phyloP scores from a whole-genome alignment of 2,329 filamentous ascomycete genomes.

The Ceratocystis eucalypticola region DNA sequence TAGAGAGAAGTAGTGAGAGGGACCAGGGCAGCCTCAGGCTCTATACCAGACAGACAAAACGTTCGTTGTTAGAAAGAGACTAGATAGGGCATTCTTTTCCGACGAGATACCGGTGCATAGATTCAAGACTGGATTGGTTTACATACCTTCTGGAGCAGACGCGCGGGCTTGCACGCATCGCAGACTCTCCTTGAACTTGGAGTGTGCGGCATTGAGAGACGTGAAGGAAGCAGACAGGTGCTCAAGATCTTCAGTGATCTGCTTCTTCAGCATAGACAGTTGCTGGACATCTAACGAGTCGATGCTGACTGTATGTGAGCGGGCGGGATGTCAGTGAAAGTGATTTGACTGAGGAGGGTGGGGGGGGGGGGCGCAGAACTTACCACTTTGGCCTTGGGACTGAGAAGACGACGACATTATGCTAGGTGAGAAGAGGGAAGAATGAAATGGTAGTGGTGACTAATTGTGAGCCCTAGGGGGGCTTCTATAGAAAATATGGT shows the following conservation, averaged over 20 bases:
- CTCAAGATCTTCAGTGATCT: constrained; percentile 90
- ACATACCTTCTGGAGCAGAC: constrained; percentile 20
- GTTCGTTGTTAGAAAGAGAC: not conserved
- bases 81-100: not conserved
- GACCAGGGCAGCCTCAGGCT: constrained; percentile 57
- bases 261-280: constrained; percentile 83
- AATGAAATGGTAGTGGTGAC: not conserved
- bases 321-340: not conserved
- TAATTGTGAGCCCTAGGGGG: not conserved
- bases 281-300: constrained; percentile 69
- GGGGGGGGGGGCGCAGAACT: not conserved
- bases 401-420: constrained; percentile 15
- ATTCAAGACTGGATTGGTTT: not conserved
- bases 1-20: constrained; percentile 91
- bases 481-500: not conserved
- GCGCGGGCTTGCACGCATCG: constrained; percentile 49
- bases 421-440: not conserved
- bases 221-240: constrained; percentile 83
- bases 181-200: constrained; percentile 84
- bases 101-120: not conserved
- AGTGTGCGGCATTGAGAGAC: constrained; percentile 78
- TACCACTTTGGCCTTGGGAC: constrained; percentile 12
- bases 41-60: constrained; percentile 15
- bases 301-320: constrained; percentile 38
- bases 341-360: not conserved